Evolutionary conservation across 2,329 filamentous ascomycete genomes (phyloP).

Genomic region (Fusarium robinianum): DNA sequence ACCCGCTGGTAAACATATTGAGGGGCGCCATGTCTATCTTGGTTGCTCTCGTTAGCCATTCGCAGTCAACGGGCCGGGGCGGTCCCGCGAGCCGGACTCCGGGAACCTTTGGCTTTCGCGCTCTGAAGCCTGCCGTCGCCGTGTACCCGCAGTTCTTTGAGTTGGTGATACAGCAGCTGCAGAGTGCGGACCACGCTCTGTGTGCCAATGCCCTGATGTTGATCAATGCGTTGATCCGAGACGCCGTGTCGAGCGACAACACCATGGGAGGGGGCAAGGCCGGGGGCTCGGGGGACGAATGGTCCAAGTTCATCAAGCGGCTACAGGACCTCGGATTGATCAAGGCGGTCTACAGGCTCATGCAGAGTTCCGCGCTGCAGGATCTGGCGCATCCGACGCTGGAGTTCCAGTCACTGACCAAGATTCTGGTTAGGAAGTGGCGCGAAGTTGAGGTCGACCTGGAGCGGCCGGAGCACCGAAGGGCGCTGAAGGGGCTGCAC

Average conservation of each 20-base stretch:
- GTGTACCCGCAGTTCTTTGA: constrained; percentile 93
- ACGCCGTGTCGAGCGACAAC: constrained; percentile 78
- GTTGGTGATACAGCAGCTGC: constrained; percentile 87
- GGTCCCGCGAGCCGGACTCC: constrained; percentile 47
- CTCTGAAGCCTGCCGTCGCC: constrained; percentile 87
- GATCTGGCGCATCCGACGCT: constrained; percentile 87
- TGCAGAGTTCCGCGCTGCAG: constrained; percentile 91
- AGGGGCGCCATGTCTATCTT: constrained; percentile 96
- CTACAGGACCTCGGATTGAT: constrained; percentile 93
- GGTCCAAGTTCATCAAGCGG: constrained; percentile 93
- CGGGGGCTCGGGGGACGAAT: constrained; percentile 65
- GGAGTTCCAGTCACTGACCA: constrained; percentile 92
- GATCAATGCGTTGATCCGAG: constrained; percentile 92
- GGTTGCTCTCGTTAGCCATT: constrained; percentile 88
- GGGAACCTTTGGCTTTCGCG: constrained; percentile 82
- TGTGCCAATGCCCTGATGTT: constrained; percentile 95
- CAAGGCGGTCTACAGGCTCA: constrained; percentile 86
- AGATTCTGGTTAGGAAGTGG: constrained; percentile 87
- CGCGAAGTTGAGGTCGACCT: constrained; percentile 81
- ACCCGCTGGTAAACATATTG: constrained; percentile 96
- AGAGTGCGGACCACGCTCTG: constrained; percentile 91
- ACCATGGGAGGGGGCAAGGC: constrained; percentile 46
- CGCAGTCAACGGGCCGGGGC: constrained; percentile 59
- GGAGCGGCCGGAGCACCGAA: constrained; percentile 84
- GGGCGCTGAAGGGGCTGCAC: constrained; percentile 84